Percentiles rank a stretch among this genome's conserved stretches.
These are phyloP conservation scores for Colletotrichum sp. DNA, from an alignment of 2,329 filamentous ascomycete genomes.

Conservation along the genomic window DNA sequence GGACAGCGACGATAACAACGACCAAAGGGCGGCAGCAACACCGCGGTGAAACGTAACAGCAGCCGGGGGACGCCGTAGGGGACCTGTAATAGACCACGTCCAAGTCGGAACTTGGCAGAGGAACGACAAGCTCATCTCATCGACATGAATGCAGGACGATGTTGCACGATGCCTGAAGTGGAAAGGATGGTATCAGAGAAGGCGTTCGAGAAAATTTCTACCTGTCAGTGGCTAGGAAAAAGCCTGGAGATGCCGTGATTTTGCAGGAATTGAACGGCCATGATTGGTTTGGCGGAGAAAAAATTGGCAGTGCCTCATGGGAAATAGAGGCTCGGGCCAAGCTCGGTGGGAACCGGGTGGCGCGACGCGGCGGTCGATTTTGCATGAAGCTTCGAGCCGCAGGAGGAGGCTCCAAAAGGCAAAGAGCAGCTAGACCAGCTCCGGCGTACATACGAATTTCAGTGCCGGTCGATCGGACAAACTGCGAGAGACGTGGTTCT, in stretches of 20 bases:
- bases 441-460: neutral
- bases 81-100: neutral
- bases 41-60: neutral
- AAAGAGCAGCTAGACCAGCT: neutral
- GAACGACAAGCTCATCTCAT: neutral
- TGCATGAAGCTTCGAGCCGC: neutral
- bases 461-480: conserved; percentile 1
- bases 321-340: conserved; percentile 10
- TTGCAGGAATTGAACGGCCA: neutral
- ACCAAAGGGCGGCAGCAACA: neutral
- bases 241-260: neutral
- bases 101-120: neutral
- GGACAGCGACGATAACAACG: neutral
- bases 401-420: neutral
- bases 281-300: neutral
- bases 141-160: neutral
- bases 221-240: neutral
- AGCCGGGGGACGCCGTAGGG: neutral
- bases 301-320: neutral
- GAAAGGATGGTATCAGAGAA: neutral
- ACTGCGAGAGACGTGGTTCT: neutral
- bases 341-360: conserved; percentile 11
- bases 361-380: neutral
- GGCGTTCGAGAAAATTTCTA: conserved; percentile 14
- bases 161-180: neutral